These are phyloP conservation scores for Powellomyces hirtus DNA, from an alignment of 192 early-diverging fungal genomes.

Conservation along the genomic window DNA sequence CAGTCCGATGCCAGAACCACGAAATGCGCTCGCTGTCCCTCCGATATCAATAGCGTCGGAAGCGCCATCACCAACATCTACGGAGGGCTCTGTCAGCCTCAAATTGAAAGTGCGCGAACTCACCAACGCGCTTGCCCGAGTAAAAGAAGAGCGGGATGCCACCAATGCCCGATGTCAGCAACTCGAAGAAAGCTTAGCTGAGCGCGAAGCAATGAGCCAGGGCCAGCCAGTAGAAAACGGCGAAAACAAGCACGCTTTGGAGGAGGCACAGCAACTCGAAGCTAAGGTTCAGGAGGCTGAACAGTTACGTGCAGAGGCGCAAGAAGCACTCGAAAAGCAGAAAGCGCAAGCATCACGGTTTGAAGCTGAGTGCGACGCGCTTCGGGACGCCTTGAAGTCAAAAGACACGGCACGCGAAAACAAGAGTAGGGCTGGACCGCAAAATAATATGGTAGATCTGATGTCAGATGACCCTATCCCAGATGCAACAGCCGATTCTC, in stretches of 20 bases:
- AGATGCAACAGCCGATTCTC: too few species aligned
- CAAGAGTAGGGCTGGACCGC: too few species aligned
- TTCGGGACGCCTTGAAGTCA: background rate
- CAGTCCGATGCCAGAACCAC: background rate
- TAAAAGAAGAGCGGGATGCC: slow-evolving; percentile 34
- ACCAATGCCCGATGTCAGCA: too few species aligned
- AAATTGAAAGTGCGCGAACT: slow-evolving; percentile 39
- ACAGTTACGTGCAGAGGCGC: background rate
- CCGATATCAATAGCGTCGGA: too few species aligned
- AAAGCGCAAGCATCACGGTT: background rate
- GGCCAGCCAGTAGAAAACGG: too few species aligned
- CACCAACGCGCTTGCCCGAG: slow-evolving; percentile 21
- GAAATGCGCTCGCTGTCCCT: too few species aligned
- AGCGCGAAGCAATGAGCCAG: too few species aligned
- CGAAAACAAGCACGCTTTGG: too few species aligned
- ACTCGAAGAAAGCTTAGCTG: too few species aligned
- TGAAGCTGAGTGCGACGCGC: background rate
- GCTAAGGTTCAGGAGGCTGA: background rate
- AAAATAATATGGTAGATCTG: too few species aligned
- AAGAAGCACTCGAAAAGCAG: background rate
- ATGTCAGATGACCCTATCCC: too few species aligned
- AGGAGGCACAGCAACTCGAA: background rate
- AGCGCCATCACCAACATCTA: background rate
- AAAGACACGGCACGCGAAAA: too few species aligned
- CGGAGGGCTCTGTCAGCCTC: slow-evolving; percentile 14